These are phyloP conservation scores for Sordariomycetes sp. DNA, from an alignment of 2,329 filamentous ascomycete genomes.

Conservation along the genomic window DNA sequence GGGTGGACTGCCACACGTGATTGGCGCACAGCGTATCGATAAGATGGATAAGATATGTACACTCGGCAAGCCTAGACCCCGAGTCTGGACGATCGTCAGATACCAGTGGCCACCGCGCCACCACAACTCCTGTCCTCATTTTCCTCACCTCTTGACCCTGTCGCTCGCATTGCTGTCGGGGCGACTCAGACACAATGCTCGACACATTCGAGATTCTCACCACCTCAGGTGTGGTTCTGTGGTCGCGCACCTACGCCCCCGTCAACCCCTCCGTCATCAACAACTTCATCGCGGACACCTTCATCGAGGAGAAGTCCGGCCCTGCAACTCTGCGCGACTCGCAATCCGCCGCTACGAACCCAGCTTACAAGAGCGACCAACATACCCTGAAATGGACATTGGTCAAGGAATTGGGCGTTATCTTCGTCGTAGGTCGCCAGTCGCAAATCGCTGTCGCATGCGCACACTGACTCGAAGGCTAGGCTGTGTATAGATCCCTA, in stretches of 20 bases:
- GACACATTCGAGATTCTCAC: constrained; percentile 96
- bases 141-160: too few species aligned
- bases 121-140: too few species aligned
- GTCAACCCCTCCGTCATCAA: constrained; percentile 82
- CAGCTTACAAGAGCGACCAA: constrained; percentile 80
- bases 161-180: too few species aligned
- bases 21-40: too few species aligned
- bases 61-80: too few species aligned
- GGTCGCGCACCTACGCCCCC: constrained; percentile 79
- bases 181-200: too few species aligned
- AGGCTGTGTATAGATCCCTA: constrained; percentile 95
- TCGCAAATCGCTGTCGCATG: too few species aligned
- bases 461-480: not conserved
- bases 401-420: constrained; percentile 84
- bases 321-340: constrained; percentile 50
- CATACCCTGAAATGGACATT: constrained; percentile 93
- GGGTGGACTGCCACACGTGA: not conserved
- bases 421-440: constrained; percentile 66
- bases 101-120: too few species aligned
- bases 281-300: constrained; percentile 89
- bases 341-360: constrained; percentile 52
- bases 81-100: too few species aligned
- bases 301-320: constrained; percentile 85
- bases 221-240: constrained; percentile 91
- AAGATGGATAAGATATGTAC: too few species aligned